These are phyloP conservation scores for Aureobasidium sp. DNA, from an alignment of 2,329 filamentous ascomycete species.

Conservation along the genomic window DNA sequence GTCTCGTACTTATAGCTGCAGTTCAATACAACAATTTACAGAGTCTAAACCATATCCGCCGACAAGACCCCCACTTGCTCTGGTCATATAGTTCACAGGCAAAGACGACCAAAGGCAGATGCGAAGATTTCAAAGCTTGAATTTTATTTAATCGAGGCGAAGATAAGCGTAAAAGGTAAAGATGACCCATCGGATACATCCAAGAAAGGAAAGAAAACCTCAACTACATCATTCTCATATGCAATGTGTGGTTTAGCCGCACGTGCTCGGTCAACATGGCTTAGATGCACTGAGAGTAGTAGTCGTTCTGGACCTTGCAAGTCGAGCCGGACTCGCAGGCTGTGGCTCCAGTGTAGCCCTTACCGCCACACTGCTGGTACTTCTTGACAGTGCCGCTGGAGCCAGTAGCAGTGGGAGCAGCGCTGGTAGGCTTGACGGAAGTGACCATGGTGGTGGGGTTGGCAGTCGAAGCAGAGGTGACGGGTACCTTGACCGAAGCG, in stretches of 20 bases:
- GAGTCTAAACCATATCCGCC: no score
- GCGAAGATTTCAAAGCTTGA: background rate
- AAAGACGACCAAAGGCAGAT: background rate
- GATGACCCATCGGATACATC: background rate
- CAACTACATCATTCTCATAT: background rate
- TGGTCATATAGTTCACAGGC: background rate
- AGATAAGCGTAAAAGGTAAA: background rate
- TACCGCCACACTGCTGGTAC: constrained; percentile 31
- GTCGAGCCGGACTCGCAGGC: constrained; percentile 29
- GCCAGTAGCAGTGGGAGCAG: background rate
- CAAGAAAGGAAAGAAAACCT: background rate
- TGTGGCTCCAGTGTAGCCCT: constrained; percentile 30
- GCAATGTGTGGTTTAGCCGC: background rate
- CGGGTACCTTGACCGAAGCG: background rate
- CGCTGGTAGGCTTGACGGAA: background rate
- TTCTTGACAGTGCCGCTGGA: constrained; percentile 17
- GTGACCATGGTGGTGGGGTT: background rate
- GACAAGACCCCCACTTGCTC: no score
- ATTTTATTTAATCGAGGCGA: background rate
- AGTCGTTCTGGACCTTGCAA: constrained; percentile 30
- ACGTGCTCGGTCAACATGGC: background rate
- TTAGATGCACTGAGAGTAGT: constrained; percentile 33
- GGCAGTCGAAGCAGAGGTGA: background rate
- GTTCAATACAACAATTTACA: no score
- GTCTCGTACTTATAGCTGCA: no score